These are phyloP conservation scores for Diaporthe citriasiana DNA, from an alignment of 2,329 filamentous ascomycete species.

Conservation along the genomic window DNA sequence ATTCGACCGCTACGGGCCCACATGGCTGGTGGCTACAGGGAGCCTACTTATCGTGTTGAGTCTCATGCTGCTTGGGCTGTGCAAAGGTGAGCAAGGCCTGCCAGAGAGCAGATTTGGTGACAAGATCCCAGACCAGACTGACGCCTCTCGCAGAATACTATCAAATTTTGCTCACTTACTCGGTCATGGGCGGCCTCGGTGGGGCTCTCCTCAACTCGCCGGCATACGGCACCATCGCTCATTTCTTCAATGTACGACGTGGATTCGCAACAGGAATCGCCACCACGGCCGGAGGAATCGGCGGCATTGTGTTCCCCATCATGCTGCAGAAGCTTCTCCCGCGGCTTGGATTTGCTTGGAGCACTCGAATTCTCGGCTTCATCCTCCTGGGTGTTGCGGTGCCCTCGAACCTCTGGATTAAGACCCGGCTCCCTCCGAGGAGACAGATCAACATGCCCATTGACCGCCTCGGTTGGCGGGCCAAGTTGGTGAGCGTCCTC, in stretches of 20 bases:
- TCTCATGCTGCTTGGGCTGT: constrained; percentile 78
- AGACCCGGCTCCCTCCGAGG: constrained; percentile 67
- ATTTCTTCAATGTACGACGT: constrained; percentile 82
- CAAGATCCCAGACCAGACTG: constrained; percentile 10
- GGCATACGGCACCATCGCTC: constrained; percentile 79
- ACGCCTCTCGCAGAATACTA: constrained; percentile 69
- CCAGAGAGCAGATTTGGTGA: background rate
- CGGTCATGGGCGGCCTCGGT: constrained; percentile 78
- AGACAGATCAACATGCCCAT: constrained; percentile 45
- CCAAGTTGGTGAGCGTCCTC: constrained; percentile 53
- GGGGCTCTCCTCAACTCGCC: constrained; percentile 85
- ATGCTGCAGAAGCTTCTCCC: constrained; percentile 62
- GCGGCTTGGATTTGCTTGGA: constrained; percentile 63
- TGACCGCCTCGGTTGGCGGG: background rate
- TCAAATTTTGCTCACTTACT: constrained; percentile 85
- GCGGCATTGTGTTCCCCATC: constrained; percentile 75
- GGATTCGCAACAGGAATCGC: constrained; percentile 86
- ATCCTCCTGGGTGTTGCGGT: constrained; percentile 62
- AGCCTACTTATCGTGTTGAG: constrained; percentile 72
- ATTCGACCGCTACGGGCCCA: constrained; percentile 83
- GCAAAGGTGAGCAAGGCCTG: constrained; percentile 60
- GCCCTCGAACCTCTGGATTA: constrained; percentile 63
- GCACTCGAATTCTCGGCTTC: constrained; percentile 64
- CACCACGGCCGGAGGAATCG: constrained; percentile 78
- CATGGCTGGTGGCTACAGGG: constrained; percentile 75